Evolutionary conservation across 805 yeast genomes (phyloP).

Genomic region (Zygotorulaspora sp.): DNA sequence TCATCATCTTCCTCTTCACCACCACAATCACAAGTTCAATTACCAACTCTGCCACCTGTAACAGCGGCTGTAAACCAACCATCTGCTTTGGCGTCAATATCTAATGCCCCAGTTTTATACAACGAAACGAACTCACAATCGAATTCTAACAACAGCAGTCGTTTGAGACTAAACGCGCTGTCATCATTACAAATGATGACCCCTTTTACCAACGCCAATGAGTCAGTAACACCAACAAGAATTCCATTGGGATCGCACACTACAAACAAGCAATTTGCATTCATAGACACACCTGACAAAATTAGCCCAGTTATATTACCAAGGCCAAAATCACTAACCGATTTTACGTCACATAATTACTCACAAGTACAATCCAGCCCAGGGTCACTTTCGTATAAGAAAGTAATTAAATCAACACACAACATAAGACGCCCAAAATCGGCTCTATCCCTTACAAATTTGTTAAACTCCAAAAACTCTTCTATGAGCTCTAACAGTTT

Average conservation of each 20-base stretch:
- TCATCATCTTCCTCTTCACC: slow-evolving; percentile 11
- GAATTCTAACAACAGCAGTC: slow-evolving; percentile 14
- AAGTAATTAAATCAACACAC: not conserved
- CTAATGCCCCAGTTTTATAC: not conserved
- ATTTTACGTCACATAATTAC: slow-evolving; percentile 10
- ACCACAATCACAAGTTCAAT: slow-evolving; percentile 4
- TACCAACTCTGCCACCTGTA: not conserved
- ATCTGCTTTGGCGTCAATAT: not conserved
- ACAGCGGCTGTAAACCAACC: slow-evolving; percentile 2
- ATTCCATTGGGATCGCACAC: not conserved
- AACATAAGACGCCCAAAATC: slow-evolving; percentile 25
- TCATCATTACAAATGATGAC: slow-evolving; percentile 61
- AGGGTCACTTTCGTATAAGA: slow-evolving; percentile 4
- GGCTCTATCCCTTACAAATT: slow-evolving; percentile 21
- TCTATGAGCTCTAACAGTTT: slow-evolving; percentile 6
- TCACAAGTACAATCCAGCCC: not conserved
- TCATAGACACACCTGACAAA: slow-evolving; percentile 23
- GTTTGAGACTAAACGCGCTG: slow-evolving; percentile 35
- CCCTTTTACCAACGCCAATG: slow-evolving; percentile 38
- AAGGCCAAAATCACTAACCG: slow-evolving; percentile 28
- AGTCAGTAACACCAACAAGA: slow-evolving; percentile 15
- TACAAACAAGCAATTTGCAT: slow-evolving; percentile 9
- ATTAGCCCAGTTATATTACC: slow-evolving; percentile 12
- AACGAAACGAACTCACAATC: not conserved
- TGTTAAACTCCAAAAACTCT: slow-evolving; percentile 13